phyloP scores from a whole-genome alignment of 116 monocot species.

The Papilionanthe hybrid region DNA sequence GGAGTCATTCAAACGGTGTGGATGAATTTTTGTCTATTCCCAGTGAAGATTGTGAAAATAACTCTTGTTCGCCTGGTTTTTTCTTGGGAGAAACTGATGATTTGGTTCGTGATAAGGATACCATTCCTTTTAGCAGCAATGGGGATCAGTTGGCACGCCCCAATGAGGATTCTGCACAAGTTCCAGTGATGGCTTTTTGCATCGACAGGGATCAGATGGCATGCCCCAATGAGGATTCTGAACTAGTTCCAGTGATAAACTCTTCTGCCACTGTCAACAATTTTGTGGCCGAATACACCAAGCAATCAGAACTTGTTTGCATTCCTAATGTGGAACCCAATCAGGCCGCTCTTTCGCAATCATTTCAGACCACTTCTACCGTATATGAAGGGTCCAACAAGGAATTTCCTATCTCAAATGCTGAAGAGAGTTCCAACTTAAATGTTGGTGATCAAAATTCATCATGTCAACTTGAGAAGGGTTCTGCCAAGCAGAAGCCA shows the following conservation, averaged over 20 bases:
- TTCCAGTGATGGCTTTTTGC: not conserved
- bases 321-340: slow-evolving; percentile 7
- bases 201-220: not conserved
- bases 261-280: slow-evolving; percentile 4
- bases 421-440: not conserved
- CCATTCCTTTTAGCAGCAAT: not conserved
- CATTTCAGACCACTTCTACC: slow-evolving; percentile 6
- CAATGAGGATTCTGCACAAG: slow-evolving; percentile 4
- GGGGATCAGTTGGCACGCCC: slow-evolving; percentile 4
- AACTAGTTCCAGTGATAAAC: not conserved
- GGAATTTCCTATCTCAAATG: not conserved
- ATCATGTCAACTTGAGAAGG: slow-evolving; percentile 11
- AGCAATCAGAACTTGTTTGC: not conserved
- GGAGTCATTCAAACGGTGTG: slow-evolving; percentile 21
- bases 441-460: slow-evolving; percentile 1
- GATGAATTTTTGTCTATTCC: slow-evolving; percentile 24
- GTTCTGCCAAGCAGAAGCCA: not conserved
- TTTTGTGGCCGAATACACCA: not conserved
- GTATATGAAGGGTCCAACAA: not conserved
- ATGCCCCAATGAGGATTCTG: slow-evolving; percentile 5
- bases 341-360: slow-evolving; percentile 6
- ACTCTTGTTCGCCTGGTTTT: slow-evolving; percentile 21
- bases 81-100: slow-evolving; percentile 4
- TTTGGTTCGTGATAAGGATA: not conserved
- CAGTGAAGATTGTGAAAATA: slow-evolving; percentile 18